Conservation (phyloP, 179 eudicot species). For the Beta corolliflora region DNA sequence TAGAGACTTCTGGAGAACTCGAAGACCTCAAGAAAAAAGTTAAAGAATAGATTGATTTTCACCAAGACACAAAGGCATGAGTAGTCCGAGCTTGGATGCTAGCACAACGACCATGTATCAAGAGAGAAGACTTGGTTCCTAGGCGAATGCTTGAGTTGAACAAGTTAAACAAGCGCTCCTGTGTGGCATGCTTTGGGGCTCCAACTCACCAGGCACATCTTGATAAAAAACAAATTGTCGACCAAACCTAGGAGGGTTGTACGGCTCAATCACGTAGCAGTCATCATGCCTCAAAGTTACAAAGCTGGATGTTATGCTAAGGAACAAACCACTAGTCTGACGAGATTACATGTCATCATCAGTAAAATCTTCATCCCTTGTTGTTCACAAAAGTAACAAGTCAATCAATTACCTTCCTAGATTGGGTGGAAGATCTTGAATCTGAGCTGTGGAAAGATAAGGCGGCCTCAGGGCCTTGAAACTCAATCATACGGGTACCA, state of each 20-base stretch:
- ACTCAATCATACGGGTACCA: background rate
- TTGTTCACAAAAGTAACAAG: too few species aligned
- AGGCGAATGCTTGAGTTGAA: background rate
- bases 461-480: background rate
- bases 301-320: background rate
- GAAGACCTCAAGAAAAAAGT: too few species aligned
- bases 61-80: too few species aligned
- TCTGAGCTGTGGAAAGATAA: background rate
- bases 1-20: too few species aligned
- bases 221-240: conserved; percentile 2
- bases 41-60: too few species aligned
- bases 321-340: background rate
- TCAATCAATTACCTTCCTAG: too few species aligned
- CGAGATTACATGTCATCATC: background rate
- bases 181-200: too few species aligned
- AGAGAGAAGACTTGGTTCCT: background rate
- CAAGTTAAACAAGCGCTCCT: too few species aligned
- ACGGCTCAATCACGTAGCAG: background rate
- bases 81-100: too few species aligned
- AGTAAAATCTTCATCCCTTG: too few species aligned
- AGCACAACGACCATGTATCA: background rate
- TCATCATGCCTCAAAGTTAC: background rate
- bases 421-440: too few species aligned
- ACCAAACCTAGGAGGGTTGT: background rate
- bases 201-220: too few species aligned